Evolutionary conservation across 352 stramenopile species (phyloP).

Genomic region (Phytophthora sansomeana): DNA sequence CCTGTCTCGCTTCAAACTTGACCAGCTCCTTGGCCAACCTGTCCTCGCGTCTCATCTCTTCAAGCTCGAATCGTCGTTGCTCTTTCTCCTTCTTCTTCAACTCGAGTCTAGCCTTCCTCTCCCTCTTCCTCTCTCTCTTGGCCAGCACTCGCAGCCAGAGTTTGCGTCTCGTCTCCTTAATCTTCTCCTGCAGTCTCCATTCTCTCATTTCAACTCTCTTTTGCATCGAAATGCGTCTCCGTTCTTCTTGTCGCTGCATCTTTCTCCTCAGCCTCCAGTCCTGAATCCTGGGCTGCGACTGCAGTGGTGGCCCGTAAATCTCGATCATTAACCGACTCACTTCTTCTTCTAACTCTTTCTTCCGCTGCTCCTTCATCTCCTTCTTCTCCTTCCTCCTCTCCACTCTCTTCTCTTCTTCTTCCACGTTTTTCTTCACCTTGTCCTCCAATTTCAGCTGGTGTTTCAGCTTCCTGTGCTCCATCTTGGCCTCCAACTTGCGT

Average conservation of each 20-base stretch:
- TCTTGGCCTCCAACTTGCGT: constrained; percentile 8
- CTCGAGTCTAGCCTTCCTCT: constrained; percentile 6
- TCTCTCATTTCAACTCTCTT: constrained; percentile 22
- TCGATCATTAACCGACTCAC: not conserved
- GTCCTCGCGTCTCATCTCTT: constrained; percentile 26
- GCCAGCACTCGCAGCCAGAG: not conserved
- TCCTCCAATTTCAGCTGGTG: not conserved
- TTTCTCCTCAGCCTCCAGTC: constrained; percentile 38
- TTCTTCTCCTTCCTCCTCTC: not conserved
- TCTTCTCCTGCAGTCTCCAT: constrained; percentile 14
- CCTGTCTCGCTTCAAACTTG: constrained; percentile 8
- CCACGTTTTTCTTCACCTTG: not conserved
- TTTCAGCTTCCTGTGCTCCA: not conserved
- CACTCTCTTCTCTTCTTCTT: constrained; percentile 9
- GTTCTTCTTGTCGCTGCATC: not conserved
- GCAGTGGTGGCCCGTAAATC: not conserved
- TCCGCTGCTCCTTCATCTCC: not conserved
- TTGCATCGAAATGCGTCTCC: not conserved
- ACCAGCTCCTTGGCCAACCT: not conserved
- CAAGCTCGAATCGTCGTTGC: constrained; percentile 13
- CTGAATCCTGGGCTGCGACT: not conserved
- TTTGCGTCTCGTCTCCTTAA: not conserved
- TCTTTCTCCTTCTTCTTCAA: constrained; percentile 16
- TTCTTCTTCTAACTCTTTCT: not conserved
- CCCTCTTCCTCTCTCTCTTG: constrained; percentile 1